Conservation (phyloP, 2,329 filamentous ascomycete species). For the Lizonia empirigonia region DNA sequence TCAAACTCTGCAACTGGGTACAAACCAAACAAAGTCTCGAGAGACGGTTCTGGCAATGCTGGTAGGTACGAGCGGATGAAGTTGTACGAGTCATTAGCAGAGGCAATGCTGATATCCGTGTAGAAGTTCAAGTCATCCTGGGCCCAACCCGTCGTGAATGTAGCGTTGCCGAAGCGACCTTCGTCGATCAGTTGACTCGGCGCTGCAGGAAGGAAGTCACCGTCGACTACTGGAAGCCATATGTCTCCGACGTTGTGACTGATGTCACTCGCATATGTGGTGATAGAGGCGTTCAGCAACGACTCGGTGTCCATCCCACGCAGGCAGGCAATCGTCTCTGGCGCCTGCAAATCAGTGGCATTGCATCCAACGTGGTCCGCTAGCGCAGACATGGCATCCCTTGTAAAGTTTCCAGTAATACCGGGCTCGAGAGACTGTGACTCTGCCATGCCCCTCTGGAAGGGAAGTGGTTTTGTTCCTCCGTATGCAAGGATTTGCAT, state of each 20-base stretch:
- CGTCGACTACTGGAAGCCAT: slow-evolving; percentile 58
- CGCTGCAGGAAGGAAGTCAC: slow-evolving; percentile 56
- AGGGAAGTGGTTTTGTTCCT: slow-evolving; percentile 36
- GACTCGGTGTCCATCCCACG: slow-evolving; percentile 51
- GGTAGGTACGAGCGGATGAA: slow-evolving; percentile 53
- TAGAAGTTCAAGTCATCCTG: slow-evolving; percentile 55
- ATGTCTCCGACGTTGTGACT: slow-evolving; percentile 54
- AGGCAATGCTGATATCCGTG: slow-evolving; percentile 50
- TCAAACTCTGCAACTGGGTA: slow-evolving; percentile 53
- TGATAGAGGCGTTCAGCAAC: slow-evolving; percentile 53
- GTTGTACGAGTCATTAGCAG: slow-evolving; percentile 46
- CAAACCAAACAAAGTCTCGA: slow-evolving; percentile 36
- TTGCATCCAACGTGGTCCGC: slow-evolving; percentile 54
- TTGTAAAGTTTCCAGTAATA: slow-evolving; percentile 54
- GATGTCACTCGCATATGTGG: slow-evolving; percentile 50
- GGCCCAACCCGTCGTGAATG: slow-evolving; percentile 53
- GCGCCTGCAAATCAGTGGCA: slow-evolving; percentile 46
- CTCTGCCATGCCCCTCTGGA: slow-evolving; percentile 48
- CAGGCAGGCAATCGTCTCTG: slow-evolving; percentile 55
- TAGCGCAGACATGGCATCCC: slow-evolving; percentile 54
- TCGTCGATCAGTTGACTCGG: slow-evolving; percentile 51
- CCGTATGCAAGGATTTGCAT: slow-evolving; percentile 46
- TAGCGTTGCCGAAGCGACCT: slow-evolving; percentile 52
- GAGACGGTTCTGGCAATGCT: slow-evolving; percentile 34
- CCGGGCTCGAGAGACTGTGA: slow-evolving; percentile 59